phyloP scores from a whole-genome alignment of 768 basidiomycete species.

The Naganishia vaughanmartiniae region DNA sequence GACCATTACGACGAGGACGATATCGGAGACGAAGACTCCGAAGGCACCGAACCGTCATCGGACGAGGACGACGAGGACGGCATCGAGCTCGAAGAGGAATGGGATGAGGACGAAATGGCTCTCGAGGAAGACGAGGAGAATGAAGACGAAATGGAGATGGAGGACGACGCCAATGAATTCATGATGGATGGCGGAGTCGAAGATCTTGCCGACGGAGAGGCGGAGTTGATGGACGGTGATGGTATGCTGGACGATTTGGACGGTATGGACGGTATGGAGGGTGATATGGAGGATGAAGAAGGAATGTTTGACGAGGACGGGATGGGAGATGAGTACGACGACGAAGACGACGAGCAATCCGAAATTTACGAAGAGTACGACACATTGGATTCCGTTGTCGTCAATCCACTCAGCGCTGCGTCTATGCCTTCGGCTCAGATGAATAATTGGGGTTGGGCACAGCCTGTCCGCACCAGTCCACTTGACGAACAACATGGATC shows the following conservation, averaged over 20 bases:
- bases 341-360: conserved; percentile 32
- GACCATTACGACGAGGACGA: conserved; percentile 30
- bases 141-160: conserved; percentile 32
- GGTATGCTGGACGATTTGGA: conserved; percentile 17
- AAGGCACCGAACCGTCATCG: conserved; percentile 38
- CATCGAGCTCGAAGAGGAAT: conserved; percentile 41
- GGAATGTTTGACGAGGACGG: conserved; percentile 53
- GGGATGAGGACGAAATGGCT: conserved; percentile 37
- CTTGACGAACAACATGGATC: conserved; percentile 13
- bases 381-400: conserved; percentile 27
- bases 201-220: conserved; percentile 17
- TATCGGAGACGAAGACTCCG: conserved; percentile 35
- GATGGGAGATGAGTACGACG: conserved; percentile 18
- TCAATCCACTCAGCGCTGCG: conserved; percentile 31
- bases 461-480: conserved; percentile 26
- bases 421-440: conserved; percentile 16
- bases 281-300: conserved; percentile 58
- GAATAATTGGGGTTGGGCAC: conserved; percentile 38
- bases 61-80: conserved; percentile 47
- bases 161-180: conserved; percentile 54
- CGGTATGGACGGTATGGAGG: conserved; percentile 50
- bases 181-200: conserved; percentile 19
- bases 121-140: conserved; percentile 35
- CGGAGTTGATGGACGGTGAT: conserved; percentile 22
- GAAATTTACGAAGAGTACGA: conserved; percentile 28